Base-by-base conservation (phyloP, 805 yeast genomes). In the Candida alai region DNA sequence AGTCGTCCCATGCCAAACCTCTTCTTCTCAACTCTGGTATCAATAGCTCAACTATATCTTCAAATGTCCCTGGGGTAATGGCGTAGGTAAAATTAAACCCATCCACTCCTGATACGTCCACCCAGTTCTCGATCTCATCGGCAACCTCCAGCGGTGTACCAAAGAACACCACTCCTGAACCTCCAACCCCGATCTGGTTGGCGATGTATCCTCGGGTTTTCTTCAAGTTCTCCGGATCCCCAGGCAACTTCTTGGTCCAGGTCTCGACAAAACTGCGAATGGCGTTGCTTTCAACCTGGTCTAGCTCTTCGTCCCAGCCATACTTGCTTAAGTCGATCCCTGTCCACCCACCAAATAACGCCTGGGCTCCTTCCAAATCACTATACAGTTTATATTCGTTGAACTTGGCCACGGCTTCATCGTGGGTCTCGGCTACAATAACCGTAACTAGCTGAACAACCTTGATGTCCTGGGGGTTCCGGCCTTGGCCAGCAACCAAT, bases 61-160 rank as follows among this genome's bases (percentile, higher is more conserved):
- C 62, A 31, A 56, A 54, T 5, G 62, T 41, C 4, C 56, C 62
- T 13, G 67, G 69, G 14, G 52, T 43, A 5, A 61, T 48, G 1
- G 70, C 59, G 36, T 63, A 58, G 4, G 60, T 57, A 34, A 68
- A 46, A 37, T 68, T 68, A 45, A 67, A 65, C 1, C 73, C 73
- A 42, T 68, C 74, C 13, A 68, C 54, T 16, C 62, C 70, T 17
- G 63, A 52, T 13, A 54, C 49, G 11, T 59, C 58, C 3, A 60
- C 62, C 61, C 68, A 68, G 27, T 48, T 40, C 35, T 63, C 62
- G 24, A 68, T 49, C 41, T 56, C 53, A 34, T 66, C 67, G 5
- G 68, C 71, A 19, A 68, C 65, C 24, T 58, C 58, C 11, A 43
- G 41, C 5, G 67, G 53, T 8, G 58, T 52, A 1, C 74, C 73